Evolutionary conservation across 2,329 filamentous ascomycete genomes (phyloP).

Genomic region (Tolypocladium capitatum): DNA sequence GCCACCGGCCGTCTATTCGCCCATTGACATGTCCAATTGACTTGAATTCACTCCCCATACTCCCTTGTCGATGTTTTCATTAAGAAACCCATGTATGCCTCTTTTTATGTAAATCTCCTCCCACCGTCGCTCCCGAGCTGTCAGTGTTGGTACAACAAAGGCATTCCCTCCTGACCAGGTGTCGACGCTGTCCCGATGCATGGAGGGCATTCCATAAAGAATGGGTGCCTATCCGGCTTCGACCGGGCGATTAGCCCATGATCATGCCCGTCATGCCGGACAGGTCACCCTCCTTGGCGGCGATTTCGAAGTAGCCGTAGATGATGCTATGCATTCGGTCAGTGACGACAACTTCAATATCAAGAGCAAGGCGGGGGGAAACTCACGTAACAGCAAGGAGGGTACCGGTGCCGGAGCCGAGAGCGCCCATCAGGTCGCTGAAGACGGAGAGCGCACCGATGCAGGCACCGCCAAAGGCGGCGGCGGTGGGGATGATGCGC

Average conservation of each 20-base stretch:
- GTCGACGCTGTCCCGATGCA: neutral
- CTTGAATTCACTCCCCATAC: neutral
- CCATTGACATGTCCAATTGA: constrained; percentile 1
- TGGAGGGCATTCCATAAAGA: neutral
- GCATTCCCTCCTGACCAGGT: neutral
- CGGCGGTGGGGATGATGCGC: constrained; percentile 95
- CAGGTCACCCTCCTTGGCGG: constrained; percentile 95
- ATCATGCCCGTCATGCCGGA: constrained; percentile 65
- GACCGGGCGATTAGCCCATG: constrained; percentile 41
- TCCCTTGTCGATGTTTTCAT: neutral
- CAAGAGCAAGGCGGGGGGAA: constrained; percentile 12
- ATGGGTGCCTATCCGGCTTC: neutral
- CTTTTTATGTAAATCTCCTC: neutral
- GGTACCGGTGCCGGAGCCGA: constrained; percentile 95
- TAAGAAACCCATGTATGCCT: constrained; percentile 1
- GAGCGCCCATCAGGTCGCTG: constrained; percentile 87
- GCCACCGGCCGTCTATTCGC: neutral
- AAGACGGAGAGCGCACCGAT: constrained; percentile 95
- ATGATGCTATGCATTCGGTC: constrained; percentile 59
- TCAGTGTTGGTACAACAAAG: constrained; percentile 2
- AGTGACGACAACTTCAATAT: neutral
- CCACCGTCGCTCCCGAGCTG: neutral
- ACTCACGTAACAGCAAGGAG: constrained; percentile 96
- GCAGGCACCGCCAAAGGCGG: constrained; percentile 96
- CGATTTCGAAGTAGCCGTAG: constrained; percentile 99